Percentiles rank a stretch among this genome's conserved stretches.
phyloP scores from a whole-genome alignment of 2,329 filamentous ascomycete genomes.

The Grosmannia huntii region DNA sequence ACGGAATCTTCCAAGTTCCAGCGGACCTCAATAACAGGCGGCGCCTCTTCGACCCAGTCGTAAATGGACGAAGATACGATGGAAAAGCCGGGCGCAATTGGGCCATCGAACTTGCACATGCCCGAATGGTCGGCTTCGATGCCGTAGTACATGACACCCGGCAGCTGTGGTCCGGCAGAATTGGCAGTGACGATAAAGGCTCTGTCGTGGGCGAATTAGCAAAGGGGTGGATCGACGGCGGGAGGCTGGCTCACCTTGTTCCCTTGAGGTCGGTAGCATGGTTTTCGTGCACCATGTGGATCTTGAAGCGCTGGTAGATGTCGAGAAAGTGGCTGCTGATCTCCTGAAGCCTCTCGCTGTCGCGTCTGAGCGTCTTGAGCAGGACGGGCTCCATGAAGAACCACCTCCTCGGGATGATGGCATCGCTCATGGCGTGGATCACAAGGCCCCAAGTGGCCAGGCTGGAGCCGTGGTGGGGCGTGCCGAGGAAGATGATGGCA shows the following conservation, averaged over 20 bases:
- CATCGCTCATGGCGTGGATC: slow-evolving; percentile 54
- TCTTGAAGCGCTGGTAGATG: slow-evolving; percentile 55
- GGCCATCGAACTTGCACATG: slow-evolving; percentile 60
- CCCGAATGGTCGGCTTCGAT: slow-evolving; percentile 59
- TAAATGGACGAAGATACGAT: slow-evolving; percentile 35
- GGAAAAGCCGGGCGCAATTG: slow-evolving; percentile 51
- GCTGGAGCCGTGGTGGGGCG: slow-evolving; percentile 59
- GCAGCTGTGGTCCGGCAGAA: slow-evolving; percentile 56
- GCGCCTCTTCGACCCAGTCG: slow-evolving; percentile 41
- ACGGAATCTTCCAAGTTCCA: slow-evolving; percentile 51
- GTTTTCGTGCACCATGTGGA: slow-evolving; percentile 68
- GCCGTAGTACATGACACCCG: slow-evolving; percentile 60
- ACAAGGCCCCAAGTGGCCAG: slow-evolving; percentile 55
- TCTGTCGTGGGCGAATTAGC: slow-evolving; percentile 15
- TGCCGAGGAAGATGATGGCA: slow-evolving; percentile 64
- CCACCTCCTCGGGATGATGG: slow-evolving; percentile 50
- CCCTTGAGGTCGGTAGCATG: slow-evolving; percentile 57
- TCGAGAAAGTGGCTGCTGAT: slow-evolving; percentile 64
- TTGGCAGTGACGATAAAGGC: slow-evolving; percentile 54
- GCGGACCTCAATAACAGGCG: slow-evolving; percentile 37
- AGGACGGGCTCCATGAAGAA: slow-evolving; percentile 56
- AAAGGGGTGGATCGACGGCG: too few species aligned
- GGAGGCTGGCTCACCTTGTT: slow-evolving; percentile 28
- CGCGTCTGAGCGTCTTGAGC: slow-evolving; percentile 55
- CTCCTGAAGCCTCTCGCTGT: slow-evolving; percentile 61